These are phyloP conservation scores for Exserohilum rostratum DNA, from an alignment of 2,329 filamentous ascomycete genomes.

Conservation along the genomic window DNA sequence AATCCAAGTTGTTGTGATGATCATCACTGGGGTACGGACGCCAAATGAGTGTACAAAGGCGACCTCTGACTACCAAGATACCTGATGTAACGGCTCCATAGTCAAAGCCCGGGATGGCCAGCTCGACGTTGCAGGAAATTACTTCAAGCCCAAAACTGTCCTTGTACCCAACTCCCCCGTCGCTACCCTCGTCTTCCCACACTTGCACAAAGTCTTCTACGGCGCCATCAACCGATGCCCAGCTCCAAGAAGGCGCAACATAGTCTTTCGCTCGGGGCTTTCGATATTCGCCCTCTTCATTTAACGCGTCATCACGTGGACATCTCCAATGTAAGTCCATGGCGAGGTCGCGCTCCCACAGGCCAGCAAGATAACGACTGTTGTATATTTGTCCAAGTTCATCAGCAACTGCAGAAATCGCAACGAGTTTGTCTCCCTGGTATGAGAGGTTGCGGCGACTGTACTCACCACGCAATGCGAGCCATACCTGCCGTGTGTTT, in stretches of 20 bases:
- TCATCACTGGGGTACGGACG: neutral
- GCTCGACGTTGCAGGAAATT: conserved; percentile 7
- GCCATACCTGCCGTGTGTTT: conserved; percentile 11
- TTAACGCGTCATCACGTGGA: neutral
- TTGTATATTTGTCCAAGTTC: conserved; percentile 7
- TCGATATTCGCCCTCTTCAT: neutral
- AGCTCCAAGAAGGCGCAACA: conserved; percentile 15
- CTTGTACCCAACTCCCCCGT: conserved; percentile 5
- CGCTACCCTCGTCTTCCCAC: neutral
- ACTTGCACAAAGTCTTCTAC: conserved; percentile 7
- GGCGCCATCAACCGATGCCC: conserved; percentile 8
- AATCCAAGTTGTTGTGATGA: neutral
- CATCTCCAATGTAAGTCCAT: conserved; percentile 12
- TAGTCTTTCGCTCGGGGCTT: conserved; percentile 5
- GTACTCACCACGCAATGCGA: conserved; percentile 11
- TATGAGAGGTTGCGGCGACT: conserved; percentile 11
- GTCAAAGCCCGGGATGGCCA: conserved; percentile 3
- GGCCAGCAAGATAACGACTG: conserved; percentile 9
- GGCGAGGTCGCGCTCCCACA: conserved; percentile 13
- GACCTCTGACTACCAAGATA: conserved; percentile 4
- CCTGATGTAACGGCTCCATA: conserved; percentile 9
- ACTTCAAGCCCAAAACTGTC: conserved; percentile 8
- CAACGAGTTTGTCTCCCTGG: conserved; percentile 12
- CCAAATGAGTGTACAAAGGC: neutral
- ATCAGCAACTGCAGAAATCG: conserved; percentile 13